Percentiles rank a stretch among this genome's conserved stretches.
Evolutionary conservation across 2,329 filamentous ascomycete genomes (phyloP).

Genomic region (Aspergillus versicolor): DNA sequence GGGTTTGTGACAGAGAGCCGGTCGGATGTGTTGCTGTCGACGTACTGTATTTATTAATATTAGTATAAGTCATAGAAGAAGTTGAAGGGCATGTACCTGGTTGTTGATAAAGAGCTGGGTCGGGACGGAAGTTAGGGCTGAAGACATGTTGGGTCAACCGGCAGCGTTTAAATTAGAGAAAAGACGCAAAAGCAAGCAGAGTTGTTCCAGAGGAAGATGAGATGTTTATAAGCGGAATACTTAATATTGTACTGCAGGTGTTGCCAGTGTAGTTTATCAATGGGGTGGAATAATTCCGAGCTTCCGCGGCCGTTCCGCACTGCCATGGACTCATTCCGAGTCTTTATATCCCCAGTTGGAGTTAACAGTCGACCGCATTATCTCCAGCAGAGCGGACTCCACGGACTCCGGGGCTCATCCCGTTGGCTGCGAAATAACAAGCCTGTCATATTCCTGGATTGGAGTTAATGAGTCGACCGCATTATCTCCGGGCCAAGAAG

Average conservation of each 20-base stretch:
- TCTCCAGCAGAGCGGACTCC: too few relatives aligned
- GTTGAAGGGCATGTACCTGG: constrained; percentile 31
- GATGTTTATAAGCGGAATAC: background rate
- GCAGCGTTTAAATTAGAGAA: too few relatives aligned
- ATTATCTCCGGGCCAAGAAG: too few relatives aligned
- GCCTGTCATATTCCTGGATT: too few relatives aligned
- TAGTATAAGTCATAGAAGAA: too few relatives aligned
- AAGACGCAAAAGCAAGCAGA: too few relatives aligned
- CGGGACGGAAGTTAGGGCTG: background rate
- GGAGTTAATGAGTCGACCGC: too few relatives aligned
- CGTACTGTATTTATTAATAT: constrained; percentile 31
- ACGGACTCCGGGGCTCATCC: too few relatives aligned
- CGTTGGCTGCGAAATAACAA: too few relatives aligned
- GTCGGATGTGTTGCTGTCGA: constrained; percentile 46
- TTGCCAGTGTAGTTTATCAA: too few relatives aligned
- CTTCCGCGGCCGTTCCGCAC: background rate
- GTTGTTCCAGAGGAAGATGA: background rate
- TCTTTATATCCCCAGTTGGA: background rate
- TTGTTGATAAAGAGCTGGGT: constrained; percentile 51
- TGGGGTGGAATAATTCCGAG: constrained; percentile 1
- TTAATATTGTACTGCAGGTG: too few relatives aligned
- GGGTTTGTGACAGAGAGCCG: constrained; percentile 49
- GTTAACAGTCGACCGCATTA: too few relatives aligned
- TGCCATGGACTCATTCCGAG: background rate
- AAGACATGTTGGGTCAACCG: background rate